Conservation (phyloP, 2,329 filamentous ascomycete genomes). For the Zymoseptoria tritici region DNA sequence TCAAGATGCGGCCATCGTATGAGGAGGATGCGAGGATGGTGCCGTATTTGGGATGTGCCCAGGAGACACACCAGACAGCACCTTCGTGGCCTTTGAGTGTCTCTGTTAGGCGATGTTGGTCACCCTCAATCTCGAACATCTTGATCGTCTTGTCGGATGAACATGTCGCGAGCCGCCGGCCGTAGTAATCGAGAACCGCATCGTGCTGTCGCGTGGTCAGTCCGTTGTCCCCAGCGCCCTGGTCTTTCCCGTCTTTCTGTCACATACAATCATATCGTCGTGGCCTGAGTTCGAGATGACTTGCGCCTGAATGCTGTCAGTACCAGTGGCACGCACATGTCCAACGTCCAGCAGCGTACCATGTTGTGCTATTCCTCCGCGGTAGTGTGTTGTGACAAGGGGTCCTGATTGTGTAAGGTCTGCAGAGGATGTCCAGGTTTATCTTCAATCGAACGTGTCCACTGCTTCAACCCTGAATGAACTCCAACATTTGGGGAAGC, state of each 20-base stretch:
- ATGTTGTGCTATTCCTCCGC: slow-evolving; percentile 1
- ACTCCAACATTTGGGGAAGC: neutral
- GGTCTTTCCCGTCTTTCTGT: neutral
- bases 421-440: neutral
- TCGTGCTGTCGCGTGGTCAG: slow-evolving; percentile 60
- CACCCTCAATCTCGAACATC: slow-evolving; percentile 96
- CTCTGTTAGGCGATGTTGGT: slow-evolving; percentile 80
- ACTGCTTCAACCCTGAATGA: neutral
- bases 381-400: neutral
- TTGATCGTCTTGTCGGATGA: slow-evolving; percentile 98
- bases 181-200: slow-evolving; percentile 97
- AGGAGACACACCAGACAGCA: slow-evolving; percentile 94
- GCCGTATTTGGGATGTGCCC: slow-evolving; percentile 97
- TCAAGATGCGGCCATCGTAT: slow-evolving; percentile 96
- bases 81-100: slow-evolving; percentile 98
- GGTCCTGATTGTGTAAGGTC: neutral
- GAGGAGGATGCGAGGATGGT: slow-evolving; percentile 92
- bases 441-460: neutral
- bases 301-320: slow-evolving; percentile 50
- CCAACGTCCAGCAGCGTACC: neutral
- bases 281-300: slow-evolving; percentile 80
- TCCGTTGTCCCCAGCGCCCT: neutral
- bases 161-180: slow-evolving; percentile 89
- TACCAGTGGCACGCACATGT: slow-evolving; percentile 6
- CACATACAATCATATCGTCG: slow-evolving; percentile 98